Evolutionary conservation across 75 land plant genomes (phyloP).

Genomic region (Pinus taeda): DNA sequence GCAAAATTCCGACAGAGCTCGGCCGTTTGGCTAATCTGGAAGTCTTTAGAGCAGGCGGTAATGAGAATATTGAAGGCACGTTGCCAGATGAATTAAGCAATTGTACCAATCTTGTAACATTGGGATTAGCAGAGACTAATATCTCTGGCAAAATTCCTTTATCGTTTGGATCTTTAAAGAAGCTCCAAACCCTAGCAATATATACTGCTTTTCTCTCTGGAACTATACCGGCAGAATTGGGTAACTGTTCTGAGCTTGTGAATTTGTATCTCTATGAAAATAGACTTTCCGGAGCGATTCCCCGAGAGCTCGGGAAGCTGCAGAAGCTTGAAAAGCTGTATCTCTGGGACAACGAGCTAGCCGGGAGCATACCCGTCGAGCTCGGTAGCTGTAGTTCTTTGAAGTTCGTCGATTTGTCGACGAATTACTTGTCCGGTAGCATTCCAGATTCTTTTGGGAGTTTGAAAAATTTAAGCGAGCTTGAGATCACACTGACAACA

Average conservation of each 20-base stretch:
- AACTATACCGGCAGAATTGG: constrained; percentile 28
- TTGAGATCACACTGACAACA: constrained; percentile 54
- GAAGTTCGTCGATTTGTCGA: constrained; percentile 39
- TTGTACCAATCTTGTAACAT: constrained; percentile 41
- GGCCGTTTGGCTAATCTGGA: constrained; percentile 30
- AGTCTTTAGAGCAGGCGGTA: constrained; percentile 35
- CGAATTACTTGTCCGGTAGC: constrained; percentile 50
- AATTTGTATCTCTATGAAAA: constrained; percentile 68
- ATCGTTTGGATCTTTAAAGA: neutral
- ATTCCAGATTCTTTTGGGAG: constrained; percentile 52
- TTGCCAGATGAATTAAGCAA: constrained; percentile 74
- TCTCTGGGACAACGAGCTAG: constrained; percentile 56
- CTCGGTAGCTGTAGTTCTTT: constrained; percentile 44
- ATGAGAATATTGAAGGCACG: constrained; percentile 45
- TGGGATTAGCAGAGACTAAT: constrained; percentile 66
- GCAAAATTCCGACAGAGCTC: constrained; percentile 34
- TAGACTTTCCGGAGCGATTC: constrained; percentile 59
- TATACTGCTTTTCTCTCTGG: too few species aligned
- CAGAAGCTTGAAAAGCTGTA: constrained; percentile 44
- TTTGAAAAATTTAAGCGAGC: constrained; percentile 28
- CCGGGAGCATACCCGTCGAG: constrained; percentile 54
- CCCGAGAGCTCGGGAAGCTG: constrained; percentile 46
- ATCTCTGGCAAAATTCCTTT: constrained; percentile 17
- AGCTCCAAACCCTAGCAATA: constrained; percentile 39
- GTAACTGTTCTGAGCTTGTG: constrained; percentile 50